Conservation (phyloP, 108 stramenopile species). For the Cyclotella sp. region DNA sequence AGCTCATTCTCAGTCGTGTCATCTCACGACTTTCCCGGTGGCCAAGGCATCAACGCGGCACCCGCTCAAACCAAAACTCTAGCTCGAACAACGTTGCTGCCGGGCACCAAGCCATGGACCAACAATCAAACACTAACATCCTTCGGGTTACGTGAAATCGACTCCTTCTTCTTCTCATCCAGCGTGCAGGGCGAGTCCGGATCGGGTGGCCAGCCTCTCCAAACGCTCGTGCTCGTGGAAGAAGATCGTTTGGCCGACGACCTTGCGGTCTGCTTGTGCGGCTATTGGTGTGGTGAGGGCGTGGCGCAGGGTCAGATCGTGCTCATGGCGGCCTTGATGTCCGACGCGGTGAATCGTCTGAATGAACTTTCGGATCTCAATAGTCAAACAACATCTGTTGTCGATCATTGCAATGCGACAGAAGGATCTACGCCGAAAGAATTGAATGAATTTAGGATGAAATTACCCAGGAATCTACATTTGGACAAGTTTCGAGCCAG, state of each 20-base stretch:
- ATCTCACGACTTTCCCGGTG: background rate
- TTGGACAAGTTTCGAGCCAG: constrained; percentile 68
- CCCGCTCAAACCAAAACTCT: background rate
- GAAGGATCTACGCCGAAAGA: constrained; percentile 42
- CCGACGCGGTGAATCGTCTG: constrained; percentile 24
- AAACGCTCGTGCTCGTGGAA: constrained; percentile 68
- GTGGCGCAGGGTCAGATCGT: constrained; percentile 52
- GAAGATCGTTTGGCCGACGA: constrained; percentile 86
- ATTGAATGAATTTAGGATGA: constrained; percentile 35
- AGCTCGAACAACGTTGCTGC: background rate
- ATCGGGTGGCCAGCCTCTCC: constrained; percentile 76
- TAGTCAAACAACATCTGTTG: background rate
- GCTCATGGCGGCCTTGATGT: constrained; percentile 38
- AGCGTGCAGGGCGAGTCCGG: constrained; percentile 56
- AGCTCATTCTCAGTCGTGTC: background rate
- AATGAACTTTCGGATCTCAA: background rate
- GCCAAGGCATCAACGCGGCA: constrained; percentile 10
- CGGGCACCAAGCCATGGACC: constrained; percentile 63
- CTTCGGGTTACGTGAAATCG: constrained; percentile 76
- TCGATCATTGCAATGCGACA: background rate
- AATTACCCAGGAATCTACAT: constrained; percentile 76
- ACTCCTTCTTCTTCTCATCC: constrained; percentile 60
- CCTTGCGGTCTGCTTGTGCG: constrained; percentile 60
- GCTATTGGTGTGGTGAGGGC: constrained; percentile 86
- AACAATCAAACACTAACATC: constrained; percentile 72